phyloP scores from a whole-genome alignment of 2,329 filamentous ascomycete species.

The Fusarium multiceps region DNA sequence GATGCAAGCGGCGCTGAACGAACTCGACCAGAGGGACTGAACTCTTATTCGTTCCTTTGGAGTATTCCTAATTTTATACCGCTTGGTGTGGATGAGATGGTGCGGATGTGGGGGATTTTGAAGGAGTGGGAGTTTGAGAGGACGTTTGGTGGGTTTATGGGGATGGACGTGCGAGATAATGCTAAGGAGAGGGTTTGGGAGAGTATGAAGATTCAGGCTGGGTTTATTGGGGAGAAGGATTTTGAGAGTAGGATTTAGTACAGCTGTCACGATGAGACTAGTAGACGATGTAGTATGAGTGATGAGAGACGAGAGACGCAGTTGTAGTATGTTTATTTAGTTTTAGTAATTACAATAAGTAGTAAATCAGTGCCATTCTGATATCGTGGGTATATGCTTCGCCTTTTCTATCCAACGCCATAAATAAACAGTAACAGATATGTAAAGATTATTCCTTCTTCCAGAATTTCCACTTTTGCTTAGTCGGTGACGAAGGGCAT shows the following conservation, averaged over 20 bases:
- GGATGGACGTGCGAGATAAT: slow-evolving; percentile 65
- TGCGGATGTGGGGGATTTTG: slow-evolving; percentile 76
- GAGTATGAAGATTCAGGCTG: slow-evolving; percentile 80
- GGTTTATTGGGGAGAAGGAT: slow-evolving; percentile 57
- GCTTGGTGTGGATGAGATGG: slow-evolving; percentile 70
- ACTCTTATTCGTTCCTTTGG: slow-evolving; percentile 79
- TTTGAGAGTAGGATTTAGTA: slow-evolving; percentile 45
- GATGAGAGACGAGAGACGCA: background rate
- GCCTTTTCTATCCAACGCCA: slow-evolving; percentile 6
- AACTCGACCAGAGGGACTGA: slow-evolving; percentile 56
- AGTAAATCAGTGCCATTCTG: slow-evolving; percentile 32
- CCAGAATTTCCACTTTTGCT: slow-evolving; percentile 48
- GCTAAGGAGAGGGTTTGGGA: slow-evolving; percentile 75
- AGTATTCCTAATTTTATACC: slow-evolving; percentile 81
- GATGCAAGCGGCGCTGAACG: slow-evolving; percentile 54
- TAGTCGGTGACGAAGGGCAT: slow-evolving; percentile 29
- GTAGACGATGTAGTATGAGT: no score
- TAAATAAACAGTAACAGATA: no score
- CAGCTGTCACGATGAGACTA: no score
- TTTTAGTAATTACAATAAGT: slow-evolving; percentile 5
- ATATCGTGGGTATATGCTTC: slow-evolving; percentile 31
- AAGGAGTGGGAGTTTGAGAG: slow-evolving; percentile 70
- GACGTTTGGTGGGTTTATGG: slow-evolving; percentile 75
- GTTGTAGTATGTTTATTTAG: background rate
- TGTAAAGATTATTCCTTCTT: slow-evolving; percentile 46